Conservation (phyloP, 176 grass and related monocot species). For the Aechmea fasciata region DNA sequence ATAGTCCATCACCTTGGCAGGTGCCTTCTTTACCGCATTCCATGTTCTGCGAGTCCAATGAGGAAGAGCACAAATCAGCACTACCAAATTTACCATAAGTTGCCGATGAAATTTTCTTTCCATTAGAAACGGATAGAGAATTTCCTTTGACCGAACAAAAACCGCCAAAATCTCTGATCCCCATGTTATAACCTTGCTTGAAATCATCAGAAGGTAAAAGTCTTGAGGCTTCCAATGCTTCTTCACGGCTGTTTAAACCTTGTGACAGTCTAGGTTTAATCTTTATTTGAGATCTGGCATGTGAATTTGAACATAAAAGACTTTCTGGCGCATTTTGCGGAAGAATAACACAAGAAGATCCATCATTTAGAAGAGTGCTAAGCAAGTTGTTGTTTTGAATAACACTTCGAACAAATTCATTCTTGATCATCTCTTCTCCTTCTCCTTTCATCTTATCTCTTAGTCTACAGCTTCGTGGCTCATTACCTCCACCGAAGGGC, state of each 20-base stretch:
- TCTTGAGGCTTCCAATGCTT: constrained; percentile 32
- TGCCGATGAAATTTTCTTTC: constrained; percentile 20
- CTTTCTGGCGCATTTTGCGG: constrained; percentile 35
- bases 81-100: constrained; percentile 14
- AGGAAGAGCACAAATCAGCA: constrained; percentile 26
- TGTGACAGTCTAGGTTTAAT: constrained; percentile 36
- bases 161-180: constrained; percentile 22
- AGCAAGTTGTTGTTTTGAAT: constrained; percentile 74
- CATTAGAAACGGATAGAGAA: constrained; percentile 17
- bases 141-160: constrained; percentile 24
- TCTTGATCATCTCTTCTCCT: constrained; percentile 75
- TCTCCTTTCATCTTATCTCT: constrained; percentile 90
- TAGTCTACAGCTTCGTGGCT: constrained; percentile 79
- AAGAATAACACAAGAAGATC: constrained; percentile 70
- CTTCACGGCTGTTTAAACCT: constrained; percentile 24
- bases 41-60: constrained; percentile 31
- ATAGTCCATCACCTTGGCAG: constrained; percentile 30
- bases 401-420: constrained; percentile 72
- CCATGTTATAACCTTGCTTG: constrained; percentile 17
- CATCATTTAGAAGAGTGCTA: constrained; percentile 42
- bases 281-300: constrained; percentile 33
- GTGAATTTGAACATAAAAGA: constrained; percentile 40
- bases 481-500: constrained; percentile 39
- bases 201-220: constrained; percentile 20
- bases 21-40: constrained; percentile 32